Conservation (phyloP, 179 eudicot genomes). For the Spergularia azorica region DNA sequence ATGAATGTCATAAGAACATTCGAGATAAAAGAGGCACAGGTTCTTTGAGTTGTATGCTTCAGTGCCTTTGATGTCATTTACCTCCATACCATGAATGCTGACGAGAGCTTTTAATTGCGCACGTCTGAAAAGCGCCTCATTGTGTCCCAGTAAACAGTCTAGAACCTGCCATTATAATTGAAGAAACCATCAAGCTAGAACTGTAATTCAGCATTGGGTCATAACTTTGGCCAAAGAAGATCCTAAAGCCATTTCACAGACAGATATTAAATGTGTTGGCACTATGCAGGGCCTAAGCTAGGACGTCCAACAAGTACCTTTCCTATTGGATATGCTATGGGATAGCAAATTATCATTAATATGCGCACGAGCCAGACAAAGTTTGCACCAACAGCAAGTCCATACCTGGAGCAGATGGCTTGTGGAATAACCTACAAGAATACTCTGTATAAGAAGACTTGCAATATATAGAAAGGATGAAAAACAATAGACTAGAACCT, state of each 20-base stretch:
- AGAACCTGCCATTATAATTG: constrained; percentile 49
- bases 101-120: constrained; percentile 89
- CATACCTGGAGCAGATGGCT: constrained; percentile 65
- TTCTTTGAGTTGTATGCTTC: not conserved
- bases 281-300: not conserved
- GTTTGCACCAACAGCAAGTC: constrained; percentile 60
- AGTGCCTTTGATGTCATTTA: constrained; percentile 22
- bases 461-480: not conserved
- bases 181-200: not conserved
- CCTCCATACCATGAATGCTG: constrained; percentile 82
- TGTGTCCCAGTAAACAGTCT: constrained; percentile 69
- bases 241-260: too few species aligned
- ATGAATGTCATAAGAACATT: constrained; percentile 7
- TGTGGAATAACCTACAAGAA: constrained; percentile 58
- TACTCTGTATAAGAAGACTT: not conserved
- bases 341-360: constrained; percentile 49
- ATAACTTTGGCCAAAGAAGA: not conserved
- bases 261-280: too few species aligned
- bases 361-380: constrained; percentile 51
- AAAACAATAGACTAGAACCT: too few species aligned
- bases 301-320: constrained; percentile 38
- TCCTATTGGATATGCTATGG: constrained; percentile 57
- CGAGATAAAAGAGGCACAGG: constrained; percentile 4
- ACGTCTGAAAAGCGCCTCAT: constrained; percentile 73
- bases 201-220: not conserved